phyloP scores from a whole-genome alignment of 192 early-diverging fungal species.

The Backusella tarrabulga region DNA sequence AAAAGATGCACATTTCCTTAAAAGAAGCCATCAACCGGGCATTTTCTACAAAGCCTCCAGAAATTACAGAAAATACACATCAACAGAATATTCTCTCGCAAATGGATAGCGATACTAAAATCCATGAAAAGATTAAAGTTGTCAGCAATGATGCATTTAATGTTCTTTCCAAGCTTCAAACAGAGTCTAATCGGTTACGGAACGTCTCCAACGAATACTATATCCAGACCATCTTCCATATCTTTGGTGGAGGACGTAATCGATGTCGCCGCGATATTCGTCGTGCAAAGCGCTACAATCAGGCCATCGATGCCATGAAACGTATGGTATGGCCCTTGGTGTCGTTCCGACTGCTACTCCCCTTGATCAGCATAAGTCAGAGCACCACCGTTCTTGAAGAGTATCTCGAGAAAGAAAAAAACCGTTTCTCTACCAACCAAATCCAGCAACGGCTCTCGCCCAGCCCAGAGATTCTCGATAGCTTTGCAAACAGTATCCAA shows the following conservation, averaged over 20 bases:
- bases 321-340: slow-evolving; percentile 4
- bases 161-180: slow-evolving; percentile 6
- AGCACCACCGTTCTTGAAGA: background rate
- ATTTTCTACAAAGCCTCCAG: slow-evolving; percentile 3
- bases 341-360: slow-evolving; percentile 4
- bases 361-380: background rate
- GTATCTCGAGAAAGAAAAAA: background rate
- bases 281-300: slow-evolving; percentile 15
- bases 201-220: slow-evolving; percentile 19
- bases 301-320: slow-evolving; percentile 12
- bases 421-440: too few relatives aligned
- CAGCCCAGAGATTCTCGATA: background rate
- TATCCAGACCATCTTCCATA: background rate
- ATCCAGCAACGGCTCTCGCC: background rate
- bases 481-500: slow-evolving; percentile 11
- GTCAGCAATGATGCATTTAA: slow-evolving; percentile 4
- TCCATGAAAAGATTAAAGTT: background rate
- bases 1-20: background rate
- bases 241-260: background rate
- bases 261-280: background rate
- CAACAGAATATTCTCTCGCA: background rate
- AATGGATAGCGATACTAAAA: background rate
- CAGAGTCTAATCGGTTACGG: slow-evolving; percentile 4
- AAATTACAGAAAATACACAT: background rate
- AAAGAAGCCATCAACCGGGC: background rate